These are phyloP conservation scores for Malassezia restricta DNA, from an alignment of 1,284 basidiomycete genomes.

Conservation along the genomic window DNA sequence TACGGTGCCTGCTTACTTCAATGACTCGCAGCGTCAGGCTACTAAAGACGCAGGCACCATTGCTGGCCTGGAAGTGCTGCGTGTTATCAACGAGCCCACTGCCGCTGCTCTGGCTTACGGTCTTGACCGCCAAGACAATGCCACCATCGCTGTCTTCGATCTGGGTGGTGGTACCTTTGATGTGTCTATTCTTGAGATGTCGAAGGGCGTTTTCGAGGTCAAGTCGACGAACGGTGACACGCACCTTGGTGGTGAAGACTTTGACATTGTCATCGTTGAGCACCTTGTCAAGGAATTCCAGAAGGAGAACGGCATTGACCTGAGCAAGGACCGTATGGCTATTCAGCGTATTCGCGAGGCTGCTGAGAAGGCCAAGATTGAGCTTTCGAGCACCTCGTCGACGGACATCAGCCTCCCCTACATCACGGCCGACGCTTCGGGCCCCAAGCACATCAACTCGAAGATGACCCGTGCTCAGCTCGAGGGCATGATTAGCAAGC, in stretches of 20 bases:
- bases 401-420: constrained; percentile 90
- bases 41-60: constrained; percentile 96
- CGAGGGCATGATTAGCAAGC: constrained; percentile 67
- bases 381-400: constrained; percentile 79
- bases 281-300: constrained; percentile 83
- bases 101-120: constrained; percentile 92
- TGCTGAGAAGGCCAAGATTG: constrained; percentile 98
- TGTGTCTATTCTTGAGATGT: constrained; percentile 97
- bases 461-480: constrained; percentile 80
- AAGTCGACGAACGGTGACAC: constrained; percentile 99
- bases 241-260: constrained; percentile 96
- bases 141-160: constrained; percentile 82
- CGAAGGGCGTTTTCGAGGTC: constrained; percentile 97
- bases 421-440: constrained; percentile 85
- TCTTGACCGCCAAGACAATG: constrained; percentile 32
- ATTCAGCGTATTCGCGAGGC: constrained; percentile 98
- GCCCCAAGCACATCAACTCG: constrained; percentile 90
- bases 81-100: constrained; percentile 97
- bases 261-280: constrained; percentile 80
- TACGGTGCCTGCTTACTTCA: constrained; percentile 97
- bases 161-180: constrained; percentile 88
- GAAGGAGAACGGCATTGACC: constrained; percentile 74
- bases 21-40: constrained; percentile 95
- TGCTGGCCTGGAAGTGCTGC: constrained; percentile 88
- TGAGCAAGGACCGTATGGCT: constrained; percentile 82